phyloP scores from a whole-genome alignment of 805 yeast genomes.

The Millerozyma acaciae region DNA sequence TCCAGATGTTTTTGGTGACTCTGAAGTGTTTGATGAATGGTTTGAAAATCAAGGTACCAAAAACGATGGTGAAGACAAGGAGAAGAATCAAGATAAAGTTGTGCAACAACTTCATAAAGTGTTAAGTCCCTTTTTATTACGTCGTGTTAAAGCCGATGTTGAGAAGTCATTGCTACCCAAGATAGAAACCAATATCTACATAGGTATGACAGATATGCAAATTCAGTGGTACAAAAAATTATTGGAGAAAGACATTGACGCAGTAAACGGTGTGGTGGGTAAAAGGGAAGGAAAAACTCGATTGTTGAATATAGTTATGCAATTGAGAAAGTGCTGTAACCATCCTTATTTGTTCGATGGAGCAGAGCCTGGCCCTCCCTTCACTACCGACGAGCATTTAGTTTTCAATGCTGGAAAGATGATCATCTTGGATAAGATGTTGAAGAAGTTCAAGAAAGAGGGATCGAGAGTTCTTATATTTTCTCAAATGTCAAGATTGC shows the following conservation, averaged over 20 bases:
- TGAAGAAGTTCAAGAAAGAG: constrained; percentile 62
- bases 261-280: constrained; percentile 94
- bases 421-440: constrained; percentile 79
- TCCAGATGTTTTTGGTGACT: constrained; percentile 93
- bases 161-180: constrained; percentile 89
- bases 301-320: constrained; percentile 92
- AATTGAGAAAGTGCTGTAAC: constrained; percentile 91
- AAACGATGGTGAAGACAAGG: constrained; percentile 37
- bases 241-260: constrained; percentile 90
- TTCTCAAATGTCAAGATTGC: constrained; percentile 87
- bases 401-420: constrained; percentile 88
- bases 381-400: constrained; percentile 90
- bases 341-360: constrained; percentile 97
- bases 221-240: constrained; percentile 84
- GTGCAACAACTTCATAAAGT: constrained; percentile 88
- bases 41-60: constrained; percentile 54
- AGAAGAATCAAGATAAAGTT: constrained; percentile 63
- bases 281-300: constrained; percentile 91
- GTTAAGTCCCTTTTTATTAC: constrained; percentile 77
- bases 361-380: constrained; percentile 99
- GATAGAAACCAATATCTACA: constrained; percentile 82
- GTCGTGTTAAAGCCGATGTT: constrained; percentile 91
- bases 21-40: constrained; percentile 89
- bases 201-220: constrained; percentile 96
- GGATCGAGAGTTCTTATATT: constrained; percentile 91